Conservation (phyloP, 1,284 basidiomycete species). For the Crepidotus sp. region DNA sequence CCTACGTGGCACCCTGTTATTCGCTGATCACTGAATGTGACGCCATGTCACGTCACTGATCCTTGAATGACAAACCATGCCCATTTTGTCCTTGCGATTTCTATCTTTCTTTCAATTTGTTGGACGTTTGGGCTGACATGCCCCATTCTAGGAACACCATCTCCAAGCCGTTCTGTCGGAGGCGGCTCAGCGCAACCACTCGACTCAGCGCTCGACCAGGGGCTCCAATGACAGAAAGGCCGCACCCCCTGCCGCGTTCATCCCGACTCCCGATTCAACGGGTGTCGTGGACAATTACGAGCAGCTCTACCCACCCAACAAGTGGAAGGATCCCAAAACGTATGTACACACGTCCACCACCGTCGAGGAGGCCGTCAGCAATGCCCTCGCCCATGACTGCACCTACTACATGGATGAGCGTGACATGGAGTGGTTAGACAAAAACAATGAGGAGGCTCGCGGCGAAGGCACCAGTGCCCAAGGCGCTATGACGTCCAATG, state of each 20-base stretch:
- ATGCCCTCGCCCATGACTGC: conserved; percentile 57
- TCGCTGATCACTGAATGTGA: too few relatives aligned
- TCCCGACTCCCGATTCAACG: conserved; percentile 87
- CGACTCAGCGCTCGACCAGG: conserved; percentile 34
- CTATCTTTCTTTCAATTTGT: too few relatives aligned
- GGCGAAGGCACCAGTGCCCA: conserved; percentile 78
- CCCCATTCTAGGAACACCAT: conserved; percentile 96
- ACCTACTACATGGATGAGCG: conserved; percentile 95
- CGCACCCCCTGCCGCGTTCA: conserved; percentile 56
- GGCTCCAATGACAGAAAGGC: conserved; percentile 28
- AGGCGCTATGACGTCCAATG: conserved; percentile 46
- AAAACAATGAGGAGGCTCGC: conserved; percentile 82
- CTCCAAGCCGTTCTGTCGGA: conserved; percentile 80
- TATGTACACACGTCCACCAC: conserved; percentile 85
- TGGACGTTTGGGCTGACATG: too few relatives aligned
- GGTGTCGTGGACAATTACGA: conserved; percentile 72
- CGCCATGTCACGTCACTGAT: conserved; percentile 28
- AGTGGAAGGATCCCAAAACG: conserved; percentile 70
- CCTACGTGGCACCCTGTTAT: too few relatives aligned
- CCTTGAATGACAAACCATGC: too few relatives aligned
- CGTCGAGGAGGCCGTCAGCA: conserved; percentile 67
- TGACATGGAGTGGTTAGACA: conserved; percentile 89
- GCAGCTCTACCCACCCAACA: conserved; percentile 59
- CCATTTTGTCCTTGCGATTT: too few relatives aligned
- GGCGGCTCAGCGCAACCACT: conserved; percentile 50